These are phyloP conservation scores for Peterozyma toletana DNA, from an alignment of 805 yeast genomes.

Conservation along the genomic window DNA sequence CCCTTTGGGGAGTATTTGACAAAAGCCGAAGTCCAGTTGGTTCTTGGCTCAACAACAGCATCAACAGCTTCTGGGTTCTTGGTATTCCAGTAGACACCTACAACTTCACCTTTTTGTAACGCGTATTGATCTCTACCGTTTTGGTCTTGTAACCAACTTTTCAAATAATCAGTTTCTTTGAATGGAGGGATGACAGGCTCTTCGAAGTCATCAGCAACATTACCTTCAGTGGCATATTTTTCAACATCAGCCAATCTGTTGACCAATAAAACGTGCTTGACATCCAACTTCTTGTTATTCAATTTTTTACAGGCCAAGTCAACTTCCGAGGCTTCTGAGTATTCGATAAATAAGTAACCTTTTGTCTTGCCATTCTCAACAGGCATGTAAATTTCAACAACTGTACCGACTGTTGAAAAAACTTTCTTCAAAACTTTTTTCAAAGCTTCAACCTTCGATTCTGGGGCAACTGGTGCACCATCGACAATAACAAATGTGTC, in stretches of 20 bases:
- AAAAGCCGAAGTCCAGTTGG: conserved; percentile 81
- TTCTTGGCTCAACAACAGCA: conserved; percentile 69
- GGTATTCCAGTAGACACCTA: conserved; percentile 84
- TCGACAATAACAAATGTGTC: conserved; percentile 82
- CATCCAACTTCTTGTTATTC: conserved; percentile 88
- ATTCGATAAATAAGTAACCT: conserved; percentile 85
- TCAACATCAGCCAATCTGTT: conserved; percentile 81
- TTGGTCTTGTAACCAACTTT: conserved; percentile 86
- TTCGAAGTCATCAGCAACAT: conserved; percentile 49
- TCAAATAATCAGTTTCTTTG: conserved; percentile 72
- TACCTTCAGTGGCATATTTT: conserved; percentile 61
- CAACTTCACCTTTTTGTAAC: conserved; percentile 70
- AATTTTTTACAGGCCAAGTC: conserved; percentile 71
- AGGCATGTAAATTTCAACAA: conserved; percentile 80
- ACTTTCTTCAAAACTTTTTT: conserved; percentile 80
- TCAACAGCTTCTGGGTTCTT: conserved; percentile 64
- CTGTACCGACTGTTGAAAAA: conserved; percentile 70
- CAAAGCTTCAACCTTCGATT: conserved; percentile 74
- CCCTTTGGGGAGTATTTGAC: conserved; percentile 93
- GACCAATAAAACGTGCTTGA: conserved; percentile 81
- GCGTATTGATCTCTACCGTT: conserved; percentile 87
- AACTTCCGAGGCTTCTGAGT: conserved; percentile 58
- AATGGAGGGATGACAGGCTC: conserved; percentile 73
- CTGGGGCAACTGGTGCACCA: conserved; percentile 96
- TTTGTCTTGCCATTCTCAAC: conserved; percentile 70